Evolutionary conservation across 768 basidiomycete species (phyloP).

Genomic region (Suillus tomentosus): DNA sequence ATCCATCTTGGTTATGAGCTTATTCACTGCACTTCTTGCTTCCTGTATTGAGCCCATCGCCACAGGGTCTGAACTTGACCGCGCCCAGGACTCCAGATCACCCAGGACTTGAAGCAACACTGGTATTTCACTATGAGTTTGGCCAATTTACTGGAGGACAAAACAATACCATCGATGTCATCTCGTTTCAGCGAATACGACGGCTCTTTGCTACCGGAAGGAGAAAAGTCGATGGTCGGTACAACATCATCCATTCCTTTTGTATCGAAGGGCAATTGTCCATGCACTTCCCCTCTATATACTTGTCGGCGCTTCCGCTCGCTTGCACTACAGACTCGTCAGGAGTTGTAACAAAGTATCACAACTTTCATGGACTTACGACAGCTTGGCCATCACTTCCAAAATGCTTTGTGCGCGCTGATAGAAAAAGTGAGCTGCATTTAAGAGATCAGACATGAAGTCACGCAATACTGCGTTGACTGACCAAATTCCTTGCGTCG

Average conservation of each 20-base stretch:
- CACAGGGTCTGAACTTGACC: constrained; percentile 44
- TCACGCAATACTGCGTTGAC: constrained; percentile 25
- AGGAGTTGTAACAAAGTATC: constrained; percentile 2
- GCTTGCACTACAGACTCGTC: constrained; percentile 47
- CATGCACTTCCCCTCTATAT: constrained; percentile 83
- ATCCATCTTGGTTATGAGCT: constrained; percentile 77
- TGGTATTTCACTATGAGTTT: constrained; percentile 32
- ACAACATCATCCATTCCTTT: constrained; percentile 80
- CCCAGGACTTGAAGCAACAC: constrained; percentile 63
- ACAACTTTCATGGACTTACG: constrained; percentile 48
- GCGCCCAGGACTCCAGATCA: constrained; percentile 62
- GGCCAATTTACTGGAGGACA: background rate
- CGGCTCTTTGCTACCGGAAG: constrained; percentile 61
- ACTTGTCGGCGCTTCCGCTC: constrained; percentile 84
- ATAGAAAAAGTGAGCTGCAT: constrained; percentile 73
- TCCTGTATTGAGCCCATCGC: constrained; percentile 61
- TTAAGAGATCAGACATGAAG: constrained; percentile 9
- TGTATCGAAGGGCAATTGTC: constrained; percentile 85
- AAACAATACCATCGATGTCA: constrained; percentile 67
- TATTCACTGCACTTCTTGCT: constrained; percentile 63
- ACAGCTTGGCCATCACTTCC: constrained; percentile 85
- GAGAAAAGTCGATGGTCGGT: constrained; percentile 78
- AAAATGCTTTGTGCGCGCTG: constrained; percentile 79
- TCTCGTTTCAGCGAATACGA: constrained; percentile 67
- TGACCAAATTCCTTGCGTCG: constrained; percentile 87